Percentiles rank a stretch among this genome's conserved stretches.
phyloP scores from a whole-genome alignment of 441 rosid genomes.

The Corymbia calophylla region DNA sequence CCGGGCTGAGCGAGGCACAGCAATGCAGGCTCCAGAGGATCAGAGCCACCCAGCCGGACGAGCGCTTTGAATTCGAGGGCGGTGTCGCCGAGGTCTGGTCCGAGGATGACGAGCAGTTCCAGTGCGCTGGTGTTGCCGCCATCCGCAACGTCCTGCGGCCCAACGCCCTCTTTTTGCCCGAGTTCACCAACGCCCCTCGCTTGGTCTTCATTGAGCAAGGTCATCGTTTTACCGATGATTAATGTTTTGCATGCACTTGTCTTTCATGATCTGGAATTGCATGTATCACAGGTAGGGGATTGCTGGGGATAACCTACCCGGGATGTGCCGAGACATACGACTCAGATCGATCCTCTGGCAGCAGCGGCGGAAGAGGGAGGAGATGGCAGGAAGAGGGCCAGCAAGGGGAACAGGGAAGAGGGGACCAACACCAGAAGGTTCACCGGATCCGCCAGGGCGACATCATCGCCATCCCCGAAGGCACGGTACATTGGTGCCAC shows the following conservation, averaged over 20 bases:
- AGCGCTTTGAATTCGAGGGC: conserved; percentile 10
- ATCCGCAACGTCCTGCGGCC: conserved; percentile 4
- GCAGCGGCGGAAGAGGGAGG: not conserved
- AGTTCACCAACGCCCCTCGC: conserved; percentile 15
- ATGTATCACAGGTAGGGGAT: conserved; percentile 12
- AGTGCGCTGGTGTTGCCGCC: conserved; percentile 24
- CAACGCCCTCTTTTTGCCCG: conserved; percentile 18
- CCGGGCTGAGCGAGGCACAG: not conserved
- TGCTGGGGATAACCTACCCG: conserved; percentile 13
- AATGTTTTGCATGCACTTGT: not conserved
- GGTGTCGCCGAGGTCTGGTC: conserved; percentile 26
- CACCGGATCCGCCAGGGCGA: conserved; percentile 26
- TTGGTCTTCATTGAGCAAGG: conserved; percentile 18
- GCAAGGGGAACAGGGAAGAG: not conserved
- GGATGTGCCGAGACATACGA: conserved; percentile 37
- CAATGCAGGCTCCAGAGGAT: conserved; percentile 12
- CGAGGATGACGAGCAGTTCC: conserved; percentile 21
- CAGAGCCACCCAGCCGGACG: conserved; percentile 5
- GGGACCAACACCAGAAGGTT: conserved; percentile 33
- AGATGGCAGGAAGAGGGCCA: not conserved
- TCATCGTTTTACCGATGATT: not conserved
- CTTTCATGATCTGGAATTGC: not conserved
- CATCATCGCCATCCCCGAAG: conserved; percentile 27
- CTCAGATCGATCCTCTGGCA: not conserved
- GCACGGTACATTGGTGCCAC: conserved; percentile 30